Conservation (phyloP, 345 rosid genomes). For the Draba incana region DNA sequence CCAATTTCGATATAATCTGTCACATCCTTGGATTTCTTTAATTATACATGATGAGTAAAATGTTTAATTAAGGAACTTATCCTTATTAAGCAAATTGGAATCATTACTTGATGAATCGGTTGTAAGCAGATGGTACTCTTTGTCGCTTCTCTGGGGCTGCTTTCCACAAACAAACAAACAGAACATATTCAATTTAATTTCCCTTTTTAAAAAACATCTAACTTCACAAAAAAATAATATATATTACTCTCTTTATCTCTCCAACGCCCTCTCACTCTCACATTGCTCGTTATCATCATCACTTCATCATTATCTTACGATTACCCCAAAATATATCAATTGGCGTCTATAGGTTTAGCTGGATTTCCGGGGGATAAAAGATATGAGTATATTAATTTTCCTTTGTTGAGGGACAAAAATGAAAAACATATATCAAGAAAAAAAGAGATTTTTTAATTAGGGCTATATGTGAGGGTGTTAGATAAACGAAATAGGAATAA, state of each 20-base stretch:
- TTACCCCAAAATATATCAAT: conserved; percentile 21
- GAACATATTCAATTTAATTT: conserved; percentile 34
- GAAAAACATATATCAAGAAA: not conserved
- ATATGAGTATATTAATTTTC: not conserved
- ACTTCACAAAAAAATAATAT: conserved; percentile 30
- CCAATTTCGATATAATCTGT: conserved; percentile 26
- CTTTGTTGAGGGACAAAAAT: not conserved
- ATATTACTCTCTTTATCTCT: conserved; percentile 39
- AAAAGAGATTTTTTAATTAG: not conserved
- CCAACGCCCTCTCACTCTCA: conserved; percentile 38
- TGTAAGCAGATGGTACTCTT: conserved; percentile 99
- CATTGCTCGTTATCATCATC: conserved; percentile 36
- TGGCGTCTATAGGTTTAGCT: conserved; percentile 29
- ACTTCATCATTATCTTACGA: conserved; percentile 43
- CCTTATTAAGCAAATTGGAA: conserved; percentile 31
- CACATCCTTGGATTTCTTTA: conserved; percentile 16
- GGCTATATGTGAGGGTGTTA: conserved; percentile 8
- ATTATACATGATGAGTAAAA: conserved; percentile 4
- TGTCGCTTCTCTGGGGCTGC: conserved; percentile 99
- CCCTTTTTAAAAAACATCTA: conserved; percentile 26
- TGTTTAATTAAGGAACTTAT: conserved; percentile 19
- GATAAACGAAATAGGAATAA: not conserved
- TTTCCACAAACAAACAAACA: conserved; percentile 38
- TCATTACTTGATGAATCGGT: conserved; percentile 95
- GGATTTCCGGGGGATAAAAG: conserved; percentile 51